Evolutionary conservation across 148 eudicot genomes (phyloP), one percentile per base, ranked within the genome.

Genomic region (Spergularia bocconei): DNA sequence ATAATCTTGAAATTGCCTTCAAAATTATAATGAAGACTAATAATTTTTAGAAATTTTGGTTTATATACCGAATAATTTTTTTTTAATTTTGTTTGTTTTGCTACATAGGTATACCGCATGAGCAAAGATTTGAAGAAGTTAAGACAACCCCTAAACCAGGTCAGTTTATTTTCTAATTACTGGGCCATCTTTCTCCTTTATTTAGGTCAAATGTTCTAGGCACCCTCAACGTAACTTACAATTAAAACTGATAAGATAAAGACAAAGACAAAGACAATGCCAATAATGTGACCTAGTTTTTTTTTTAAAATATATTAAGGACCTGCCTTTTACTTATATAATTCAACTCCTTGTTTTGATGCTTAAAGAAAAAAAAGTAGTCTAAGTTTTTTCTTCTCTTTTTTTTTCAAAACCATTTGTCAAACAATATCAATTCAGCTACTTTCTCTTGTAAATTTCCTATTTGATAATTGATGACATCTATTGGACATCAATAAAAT

Each of bases 361-460:
- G 29, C 16, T 62, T 62, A 7, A 25, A 65, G 51, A 66, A 66
- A 66, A n/a, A 44, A 66, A 44, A 66, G 70, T 66, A 16, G 53
- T 66, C 2, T 41, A 44, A 44, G 48, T 6, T 44, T 44, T 6
- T 44, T 44, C 10, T 29, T 29, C 36, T 29, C 2, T 29, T 29
- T 29, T 29, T 29, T 29, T 29, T 29, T 29, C 2, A 29, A 29
- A 44, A 8, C 10, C 36, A 13, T 13, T 62, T 47, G 75, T 64
- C 75, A 25, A 73, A 60, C 23, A 25, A 13, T 67, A 68, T 69
- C 82, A 21, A 6, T 41, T 75, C 1, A 63, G 36, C 59, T 79
- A 61, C 41, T 52, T 15, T 72, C 21, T 50, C 39, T 7, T n/a
- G 9, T 47, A 29, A 23, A 44, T 39, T 17, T 38, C 38, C n/a